Evolutionary conservation across 352 stramenopile species (phyloP).

Genomic region (Plasmopara muralis): DNA sequence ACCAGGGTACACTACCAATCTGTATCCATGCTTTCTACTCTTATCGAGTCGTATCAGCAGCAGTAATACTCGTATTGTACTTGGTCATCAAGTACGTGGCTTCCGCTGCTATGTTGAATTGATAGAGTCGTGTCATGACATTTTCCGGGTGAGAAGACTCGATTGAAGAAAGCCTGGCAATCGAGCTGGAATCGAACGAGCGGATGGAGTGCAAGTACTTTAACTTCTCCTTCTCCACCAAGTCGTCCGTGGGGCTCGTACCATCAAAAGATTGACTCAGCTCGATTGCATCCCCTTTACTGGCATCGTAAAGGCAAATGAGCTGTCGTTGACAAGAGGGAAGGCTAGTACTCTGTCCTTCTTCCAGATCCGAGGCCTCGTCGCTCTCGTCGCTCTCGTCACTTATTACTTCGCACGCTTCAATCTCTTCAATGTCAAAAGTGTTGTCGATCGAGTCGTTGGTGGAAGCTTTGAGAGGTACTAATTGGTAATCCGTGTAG

Average conservation of each 20-base stretch:
- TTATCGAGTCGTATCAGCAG: too few relatives aligned
- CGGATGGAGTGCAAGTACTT: slow-evolving; percentile 64
- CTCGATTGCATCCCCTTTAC: slow-evolving; percentile 35
- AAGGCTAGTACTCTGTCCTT: slow-evolving; percentile 1
- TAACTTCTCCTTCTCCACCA: slow-evolving; percentile 48
- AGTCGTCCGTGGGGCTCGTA: slow-evolving; percentile 21
- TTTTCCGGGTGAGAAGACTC: slow-evolving; percentile 30
- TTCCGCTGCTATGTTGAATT: slow-evolving; percentile 61
- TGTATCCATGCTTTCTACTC: slow-evolving; percentile 15
- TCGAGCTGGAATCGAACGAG: slow-evolving; percentile 18
- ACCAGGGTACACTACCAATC: background rate
- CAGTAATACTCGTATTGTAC: slow-evolving; percentile 47
- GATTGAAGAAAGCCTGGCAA: slow-evolving; percentile 9
- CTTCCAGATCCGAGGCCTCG: slow-evolving; percentile 14
- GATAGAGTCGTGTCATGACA: slow-evolving; percentile 53
- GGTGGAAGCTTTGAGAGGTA: background rate
- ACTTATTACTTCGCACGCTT: slow-evolving; percentile 21
- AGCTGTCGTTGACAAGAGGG: slow-evolving; percentile 6
- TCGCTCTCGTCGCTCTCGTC: slow-evolving; percentile 25
- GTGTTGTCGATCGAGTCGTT: slow-evolving; percentile 30
- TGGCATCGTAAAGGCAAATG: slow-evolving; percentile 27
- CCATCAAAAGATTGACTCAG: slow-evolving; percentile 9
- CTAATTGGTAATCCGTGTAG: slow-evolving; percentile 6
- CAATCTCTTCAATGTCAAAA: slow-evolving; percentile 19
- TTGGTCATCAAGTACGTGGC: slow-evolving; percentile 67